Percentiles rank a stretch among this genome's conserved stretches.
These are phyloP conservation scores for Nyssa sinensis DNA, from an alignment of 148 eudicot genomes.

Conservation along the genomic window DNA sequence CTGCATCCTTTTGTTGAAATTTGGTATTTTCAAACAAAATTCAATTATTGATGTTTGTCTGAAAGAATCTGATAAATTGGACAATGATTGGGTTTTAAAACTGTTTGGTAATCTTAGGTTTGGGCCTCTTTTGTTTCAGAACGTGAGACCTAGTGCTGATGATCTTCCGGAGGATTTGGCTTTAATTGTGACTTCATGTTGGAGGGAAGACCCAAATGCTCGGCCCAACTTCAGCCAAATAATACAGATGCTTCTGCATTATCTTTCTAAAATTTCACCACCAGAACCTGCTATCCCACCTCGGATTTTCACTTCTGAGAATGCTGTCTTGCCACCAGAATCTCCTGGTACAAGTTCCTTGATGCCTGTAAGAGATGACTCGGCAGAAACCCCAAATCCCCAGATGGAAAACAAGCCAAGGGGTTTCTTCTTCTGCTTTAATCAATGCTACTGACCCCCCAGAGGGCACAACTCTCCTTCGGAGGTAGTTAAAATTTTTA, in stretches of 20 bases:
- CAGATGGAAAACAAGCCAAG: slow-evolving; percentile 48
- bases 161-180: slow-evolving; percentile 82
- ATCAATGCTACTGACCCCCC: slow-evolving; percentile 41
- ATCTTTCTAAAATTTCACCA: slow-evolving; percentile 51
- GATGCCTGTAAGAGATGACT: slow-evolving; percentile 57
- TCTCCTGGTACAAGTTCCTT: slow-evolving; percentile 90
- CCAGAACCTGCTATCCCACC: slow-evolving; percentile 61
- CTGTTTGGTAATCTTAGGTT: not conserved
- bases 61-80: not conserved
- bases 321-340: slow-evolving; percentile 74
- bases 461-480: not conserved
- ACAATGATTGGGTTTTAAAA: not conserved
- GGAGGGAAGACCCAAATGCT: slow-evolving; percentile 79
- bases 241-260: slow-evolving; percentile 76
- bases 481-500: not conserved
- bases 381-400: slow-evolving; percentile 56
- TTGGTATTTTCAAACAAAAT: not conserved
- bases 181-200: slow-evolving; percentile 71
- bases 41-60: not conserved
- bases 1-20: not conserved
- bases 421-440: slow-evolving; percentile 70
- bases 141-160: slow-evolving; percentile 83
- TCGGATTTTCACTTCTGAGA: slow-evolving; percentile 60
- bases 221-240: slow-evolving; percentile 87
- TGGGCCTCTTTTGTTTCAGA: slow-evolving; percentile 40